Evolutionary conservation across 2,329 filamentous ascomycete species (phyloP).

Genomic region (Diplocarpon mali): DNA sequence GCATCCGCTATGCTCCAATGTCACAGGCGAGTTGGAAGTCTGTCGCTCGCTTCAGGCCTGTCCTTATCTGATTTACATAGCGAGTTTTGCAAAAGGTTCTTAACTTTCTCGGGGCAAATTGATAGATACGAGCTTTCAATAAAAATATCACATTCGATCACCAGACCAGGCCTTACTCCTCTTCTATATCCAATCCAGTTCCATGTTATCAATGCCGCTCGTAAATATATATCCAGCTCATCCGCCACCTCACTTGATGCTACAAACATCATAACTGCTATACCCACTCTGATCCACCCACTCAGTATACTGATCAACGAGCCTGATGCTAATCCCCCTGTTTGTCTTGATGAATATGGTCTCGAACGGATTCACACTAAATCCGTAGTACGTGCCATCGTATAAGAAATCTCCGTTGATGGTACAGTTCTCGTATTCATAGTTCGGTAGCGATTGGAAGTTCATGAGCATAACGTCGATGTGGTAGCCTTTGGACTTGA

Average conservation of each 20-base stretch:
- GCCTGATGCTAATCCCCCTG: conserved; percentile 9
- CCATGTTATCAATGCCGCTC: neutral
- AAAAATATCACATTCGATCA: no score
- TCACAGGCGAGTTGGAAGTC: no score
- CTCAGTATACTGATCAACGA: conserved; percentile 16
- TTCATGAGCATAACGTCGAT: conserved; percentile 5
- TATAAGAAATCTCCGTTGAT: conserved; percentile 6
- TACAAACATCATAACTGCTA: conserved; percentile 16
- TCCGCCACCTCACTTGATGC: neutral
- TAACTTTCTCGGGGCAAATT: no score
- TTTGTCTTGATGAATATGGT: conserved; percentile 11
- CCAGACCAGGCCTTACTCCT: no score
- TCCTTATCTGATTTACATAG: no score
- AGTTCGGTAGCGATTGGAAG: neutral
- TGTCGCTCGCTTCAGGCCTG: no score
- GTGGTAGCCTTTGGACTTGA: conserved; percentile 13
- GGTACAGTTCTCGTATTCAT: conserved; percentile 1
- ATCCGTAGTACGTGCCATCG: conserved; percentile 3
- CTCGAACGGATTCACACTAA: conserved; percentile 9
- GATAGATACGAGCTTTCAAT: no score
- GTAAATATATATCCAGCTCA: neutral
- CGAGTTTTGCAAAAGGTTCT: no score
- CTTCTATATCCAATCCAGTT: neutral
- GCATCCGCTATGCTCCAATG: no score
- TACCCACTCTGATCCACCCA: conserved; percentile 16